Percentiles rank a stretch among this genome's conserved stretches.
Evolutionary conservation across 225 moss, liverwort and hornwort species (phyloP).

Genomic region (Polytrichum formosum): DNA sequence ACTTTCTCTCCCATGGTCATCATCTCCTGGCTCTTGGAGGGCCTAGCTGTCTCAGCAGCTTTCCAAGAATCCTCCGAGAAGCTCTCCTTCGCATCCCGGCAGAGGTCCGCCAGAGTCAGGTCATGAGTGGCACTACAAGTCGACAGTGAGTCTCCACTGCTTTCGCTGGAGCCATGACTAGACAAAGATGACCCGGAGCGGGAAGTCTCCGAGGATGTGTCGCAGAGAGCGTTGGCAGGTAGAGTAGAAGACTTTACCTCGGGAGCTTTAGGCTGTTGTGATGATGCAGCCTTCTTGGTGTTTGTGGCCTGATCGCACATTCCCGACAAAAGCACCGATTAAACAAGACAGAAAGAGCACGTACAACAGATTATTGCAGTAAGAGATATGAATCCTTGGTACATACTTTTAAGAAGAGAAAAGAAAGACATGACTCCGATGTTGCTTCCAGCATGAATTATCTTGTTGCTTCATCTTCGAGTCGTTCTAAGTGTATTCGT

Average conservation of each 20-base stretch:
- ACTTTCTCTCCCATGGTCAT: constrained; percentile 32
- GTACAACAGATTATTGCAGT: no score
- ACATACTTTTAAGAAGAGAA: no score
- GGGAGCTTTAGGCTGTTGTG: constrained; percentile 18
- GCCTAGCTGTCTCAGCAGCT: constrained; percentile 17
- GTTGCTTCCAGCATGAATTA: no score
- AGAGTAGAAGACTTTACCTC: constrained; percentile 1
- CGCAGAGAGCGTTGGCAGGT: constrained; percentile 9
- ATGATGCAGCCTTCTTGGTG: constrained; percentile 14
- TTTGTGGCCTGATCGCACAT: constrained; percentile 7
- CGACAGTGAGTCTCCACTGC: constrained; percentile 28
- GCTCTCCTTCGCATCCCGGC: constrained; percentile 43
- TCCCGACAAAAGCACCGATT: no score
- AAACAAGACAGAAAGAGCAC: no score
- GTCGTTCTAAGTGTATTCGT: no score
- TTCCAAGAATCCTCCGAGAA: constrained; percentile 47
- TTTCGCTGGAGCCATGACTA: constrained; percentile 14
- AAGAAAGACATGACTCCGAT: no score
- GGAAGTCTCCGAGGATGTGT: constrained; percentile 40
- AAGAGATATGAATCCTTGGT: no score
- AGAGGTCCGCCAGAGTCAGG: constrained; percentile 29
- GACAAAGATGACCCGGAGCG: constrained; percentile 25
- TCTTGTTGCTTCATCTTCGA: no score
- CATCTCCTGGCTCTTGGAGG: constrained; percentile 7
- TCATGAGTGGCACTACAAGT: constrained; percentile 16